Evolutionary conservation across 2,329 filamentous ascomycete genomes (phyloP), one percentile per base, ranked within the genome.

Genomic region (Curvularia hawaiiensis): DNA sequence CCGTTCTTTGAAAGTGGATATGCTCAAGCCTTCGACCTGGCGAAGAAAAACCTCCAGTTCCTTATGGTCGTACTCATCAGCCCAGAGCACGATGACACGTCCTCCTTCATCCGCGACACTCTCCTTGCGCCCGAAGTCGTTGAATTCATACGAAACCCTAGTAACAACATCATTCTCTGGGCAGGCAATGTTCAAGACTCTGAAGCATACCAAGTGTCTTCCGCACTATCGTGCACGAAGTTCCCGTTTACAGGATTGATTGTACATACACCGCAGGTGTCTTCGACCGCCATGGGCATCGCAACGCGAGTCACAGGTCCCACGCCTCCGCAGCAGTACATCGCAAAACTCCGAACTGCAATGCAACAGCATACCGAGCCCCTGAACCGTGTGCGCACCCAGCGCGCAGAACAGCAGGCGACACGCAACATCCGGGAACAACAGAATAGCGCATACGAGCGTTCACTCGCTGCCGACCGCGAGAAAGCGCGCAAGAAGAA

Each of bases 401-500:
- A 91, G 67, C 84, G 93, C 52, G 85, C 86, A 16, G 91, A 92
- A 41, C 91, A 96, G 65, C 87, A 96, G 72, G 87, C 91, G 2
- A 85, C 90, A n/a, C 85, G 94, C 45, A 90, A 81, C 67, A 81
- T 99, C 33, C 86, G 93, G n/a, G 85, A 90, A 59, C 88, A 97
- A 75, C 95, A 99, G 74, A 92, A 98, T 73, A 90, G 87, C 10
- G 95, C 95, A 0, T 99, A 99, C 75, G 93, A 99, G 78, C 87
- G 92, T 60, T 96, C 91, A 0, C 81, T 99, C 30, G 94, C 93
- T 10, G 87, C 88, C 59, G 95, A 99, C 76, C 84, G 93, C 39
- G 93, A 97, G 75, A 88, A 94, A 20, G 90, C 91, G 0, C 84
- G 90, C 31, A 86, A 89, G 73, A 86, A 86, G 72, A 85, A 85